Base-by-base conservation (phyloP, 208 protist genomes). In the Acanthamoeba pearcei region DNA sequence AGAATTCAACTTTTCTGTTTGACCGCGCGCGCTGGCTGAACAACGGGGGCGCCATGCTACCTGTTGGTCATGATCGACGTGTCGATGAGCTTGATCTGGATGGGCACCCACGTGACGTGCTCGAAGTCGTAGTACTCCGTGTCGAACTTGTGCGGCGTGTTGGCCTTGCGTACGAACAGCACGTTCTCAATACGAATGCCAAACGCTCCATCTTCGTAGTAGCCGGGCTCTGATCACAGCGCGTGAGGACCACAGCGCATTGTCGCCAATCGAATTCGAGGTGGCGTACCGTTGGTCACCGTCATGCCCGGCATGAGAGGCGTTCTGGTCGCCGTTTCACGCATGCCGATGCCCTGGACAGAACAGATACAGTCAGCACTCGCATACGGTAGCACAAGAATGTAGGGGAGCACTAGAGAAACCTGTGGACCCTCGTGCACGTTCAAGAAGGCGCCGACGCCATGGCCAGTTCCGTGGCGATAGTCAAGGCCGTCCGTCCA, bases 131-230 rank as follows among this genome's bases (percentile, higher is more conserved):
- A 91, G 85, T 91, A 91, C 62, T 91, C 85, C 4, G 53, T 27
- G 85, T 91, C 85, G n/a, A 91, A 91, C 60, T 74, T 24, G 24
- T 91, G 85, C 22, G 85, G 88, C 6, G 98, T 98, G 12, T 80
- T 29, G 12, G 94, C 97, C 53, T 93, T 72, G 12, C 98, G 97
- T n/a, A 99, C 96, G 29, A 99, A 89, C 93, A 99, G 97, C 49
- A 99, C 97, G 95, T 99, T 99, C 95, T 99, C 99, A 94, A 99
- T 99, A 86, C 99, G 98, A 93, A 99, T 99, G 95, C 99, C 99
- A 96, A 99, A 99, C 22, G 80, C 91, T n/a, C 98, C 99, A 29
- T 98, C 98, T 95, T 99, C 98, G 97, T 99, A 99, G 97, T 99
- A 99, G 2, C 99, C 99, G 1, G 99, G 98, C 96, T 99, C 80